Evolutionary conservation across 352 stramenopile species (phyloP).

Genomic region (Pythium volutum): DNA sequence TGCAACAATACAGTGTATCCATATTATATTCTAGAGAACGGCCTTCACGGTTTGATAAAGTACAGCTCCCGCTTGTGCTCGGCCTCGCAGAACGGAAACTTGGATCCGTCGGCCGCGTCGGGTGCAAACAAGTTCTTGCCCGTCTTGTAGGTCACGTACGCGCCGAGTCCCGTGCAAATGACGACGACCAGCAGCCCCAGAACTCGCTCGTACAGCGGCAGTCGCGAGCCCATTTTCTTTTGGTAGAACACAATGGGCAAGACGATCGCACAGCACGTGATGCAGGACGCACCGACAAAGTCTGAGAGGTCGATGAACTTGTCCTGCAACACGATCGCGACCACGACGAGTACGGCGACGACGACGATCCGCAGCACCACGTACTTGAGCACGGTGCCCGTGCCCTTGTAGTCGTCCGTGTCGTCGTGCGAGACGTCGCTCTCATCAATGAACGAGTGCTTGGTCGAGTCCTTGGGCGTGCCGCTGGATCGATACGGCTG

Average conservation of each 20-base stretch:
- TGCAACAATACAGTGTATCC: not conserved
- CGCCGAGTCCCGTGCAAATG: constrained; percentile 5
- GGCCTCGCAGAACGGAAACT: constrained; percentile 29
- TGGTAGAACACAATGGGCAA: constrained; percentile 72
- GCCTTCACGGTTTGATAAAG: constrained; percentile 11
- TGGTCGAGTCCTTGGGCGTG: constrained; percentile 15
- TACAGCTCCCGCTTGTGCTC: constrained; percentile 24
- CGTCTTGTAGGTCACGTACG: constrained; percentile 17
- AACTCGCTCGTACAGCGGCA: constrained; percentile 17
- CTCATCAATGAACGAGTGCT: constrained; percentile 36
- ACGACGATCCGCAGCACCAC: constrained; percentile 51
- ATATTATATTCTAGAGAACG: not conserved
- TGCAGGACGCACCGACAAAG: constrained; percentile 58
- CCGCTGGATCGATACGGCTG: constrained; percentile 1
- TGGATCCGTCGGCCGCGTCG: not conserved
- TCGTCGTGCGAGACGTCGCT: constrained; percentile 32
- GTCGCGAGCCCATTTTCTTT: constrained; percentile 48
- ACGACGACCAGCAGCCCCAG: not conserved
- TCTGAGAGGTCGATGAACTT: constrained; percentile 68
- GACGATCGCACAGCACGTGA: constrained; percentile 59
- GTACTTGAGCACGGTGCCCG: constrained; percentile 39
- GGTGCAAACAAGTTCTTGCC: constrained; percentile 14
- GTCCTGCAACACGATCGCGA: constrained; percentile 34
- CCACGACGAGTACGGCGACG: constrained; percentile 41
- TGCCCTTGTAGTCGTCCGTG: constrained; percentile 42